Conservation (phyloP, 2,329 filamentous ascomycete genomes). For the Madurella mycetomatis region DNA sequence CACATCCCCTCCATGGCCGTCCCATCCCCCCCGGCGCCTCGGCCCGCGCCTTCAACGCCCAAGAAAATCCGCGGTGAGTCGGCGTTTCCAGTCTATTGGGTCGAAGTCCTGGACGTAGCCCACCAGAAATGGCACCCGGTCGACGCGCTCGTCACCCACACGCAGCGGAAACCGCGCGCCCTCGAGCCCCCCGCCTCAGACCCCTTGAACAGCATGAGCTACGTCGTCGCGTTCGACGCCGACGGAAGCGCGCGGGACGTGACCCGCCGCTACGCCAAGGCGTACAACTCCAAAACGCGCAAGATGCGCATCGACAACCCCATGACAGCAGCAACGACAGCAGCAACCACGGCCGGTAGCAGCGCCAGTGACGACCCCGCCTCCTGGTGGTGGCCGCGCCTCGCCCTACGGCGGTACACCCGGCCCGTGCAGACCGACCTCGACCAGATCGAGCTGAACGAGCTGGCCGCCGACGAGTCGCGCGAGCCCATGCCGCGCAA, state of each 20-base stretch:
- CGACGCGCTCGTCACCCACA: conserved; percentile 77
- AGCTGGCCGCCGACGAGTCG: conserved; percentile 65
- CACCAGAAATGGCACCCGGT: conserved; percentile 89
- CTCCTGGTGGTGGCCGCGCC: conserved; percentile 20
- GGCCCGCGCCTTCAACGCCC: conserved; percentile 35
- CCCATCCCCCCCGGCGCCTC: conserved; percentile 21
- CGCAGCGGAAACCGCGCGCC: conserved; percentile 67
- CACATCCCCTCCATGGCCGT: conserved; percentile 41
- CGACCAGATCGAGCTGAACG: conserved; percentile 78
- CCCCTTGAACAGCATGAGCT: conserved; percentile 69
- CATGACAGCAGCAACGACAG: background rate
- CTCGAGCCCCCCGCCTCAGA: conserved; percentile 83
- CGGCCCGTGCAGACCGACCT: conserved; percentile 51
- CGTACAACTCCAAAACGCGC: conserved; percentile 85
- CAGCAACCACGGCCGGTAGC: background rate
- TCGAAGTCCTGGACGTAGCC: conserved; percentile 81
- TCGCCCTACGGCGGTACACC: conserved; percentile 37
- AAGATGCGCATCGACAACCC: conserved; percentile 67
- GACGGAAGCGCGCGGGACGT: conserved; percentile 78
- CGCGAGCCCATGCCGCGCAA: conserved; percentile 82
- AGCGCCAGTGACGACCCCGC: background rate
- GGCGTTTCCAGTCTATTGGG: conserved; percentile 83
- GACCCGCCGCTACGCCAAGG: conserved; percentile 80
- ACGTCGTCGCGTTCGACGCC: conserved; percentile 80
- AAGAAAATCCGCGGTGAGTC: conserved; percentile 64